phyloP scores from a whole-genome alignment of 176 grass and related monocot genomes.

The Eleusine coracana region DNA sequence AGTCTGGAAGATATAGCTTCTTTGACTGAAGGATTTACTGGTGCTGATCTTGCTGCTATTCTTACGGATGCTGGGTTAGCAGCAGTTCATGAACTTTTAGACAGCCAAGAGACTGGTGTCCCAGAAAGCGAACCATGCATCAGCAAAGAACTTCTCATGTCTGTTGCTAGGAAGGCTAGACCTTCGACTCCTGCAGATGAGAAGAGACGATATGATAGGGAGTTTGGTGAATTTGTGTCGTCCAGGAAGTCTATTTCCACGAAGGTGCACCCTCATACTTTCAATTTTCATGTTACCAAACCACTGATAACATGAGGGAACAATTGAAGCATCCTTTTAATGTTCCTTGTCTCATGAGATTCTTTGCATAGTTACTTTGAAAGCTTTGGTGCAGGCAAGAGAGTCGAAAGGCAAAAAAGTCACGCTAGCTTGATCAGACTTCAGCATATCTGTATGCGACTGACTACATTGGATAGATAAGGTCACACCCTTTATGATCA shows the following conservation, averaged over 20 bases:
- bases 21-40: constrained; percentile 88
- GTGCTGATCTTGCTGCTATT: constrained; percentile 87
- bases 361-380: constrained; percentile 27
- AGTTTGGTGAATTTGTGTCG: constrained; percentile 76
- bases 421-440: constrained; percentile 67
- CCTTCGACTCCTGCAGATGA: constrained; percentile 72
- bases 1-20: constrained; percentile 76
- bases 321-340: not conserved
- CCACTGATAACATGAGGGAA: not conserved
- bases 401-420: constrained; percentile 94
- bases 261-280: constrained; percentile 46
- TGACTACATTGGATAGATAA: not conserved
- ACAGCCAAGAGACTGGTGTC: constrained; percentile 51
- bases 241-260: constrained; percentile 83
- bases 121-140: constrained; percentile 58
- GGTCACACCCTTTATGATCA: not conserved
- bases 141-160: constrained; percentile 76
- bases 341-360: constrained; percentile 6
- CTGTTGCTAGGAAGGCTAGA: constrained; percentile 72
- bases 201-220: constrained; percentile 63
- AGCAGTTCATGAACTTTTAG: constrained; percentile 81
- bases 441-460: not conserved
- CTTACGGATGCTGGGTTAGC: constrained; percentile 78
- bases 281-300: not conserved
- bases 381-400: constrained; percentile 64